Evolutionary conservation across 1,284 basidiomycete genomes (phyloP).

Genomic region (Papiliotrema nemorosa): DNA sequence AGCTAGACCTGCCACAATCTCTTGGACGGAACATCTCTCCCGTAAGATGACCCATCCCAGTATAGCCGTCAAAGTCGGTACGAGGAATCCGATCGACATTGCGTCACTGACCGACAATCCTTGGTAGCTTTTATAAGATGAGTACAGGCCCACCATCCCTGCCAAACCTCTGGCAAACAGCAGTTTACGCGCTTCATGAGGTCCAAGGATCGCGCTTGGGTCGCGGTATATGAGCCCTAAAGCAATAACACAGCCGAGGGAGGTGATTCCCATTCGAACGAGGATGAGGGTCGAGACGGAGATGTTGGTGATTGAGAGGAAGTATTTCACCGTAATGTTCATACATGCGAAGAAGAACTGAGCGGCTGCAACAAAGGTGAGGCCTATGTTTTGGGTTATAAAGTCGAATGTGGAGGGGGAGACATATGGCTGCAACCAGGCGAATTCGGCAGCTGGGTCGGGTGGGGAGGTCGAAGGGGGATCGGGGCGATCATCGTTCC

Average conservation of each 20-base stretch:
- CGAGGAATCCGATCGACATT: constrained; percentile 70
- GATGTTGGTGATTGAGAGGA: constrained; percentile 36
- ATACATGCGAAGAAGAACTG: constrained; percentile 63
- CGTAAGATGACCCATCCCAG: constrained; percentile 64
- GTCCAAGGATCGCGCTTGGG: constrained; percentile 64
- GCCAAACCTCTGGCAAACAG: constrained; percentile 61
- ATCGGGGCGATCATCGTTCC: neutral
- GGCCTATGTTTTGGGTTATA: constrained; percentile 55
- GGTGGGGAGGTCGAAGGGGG: neutral
- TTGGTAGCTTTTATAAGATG: constrained; percentile 64
- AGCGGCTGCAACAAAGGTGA: constrained; percentile 59
- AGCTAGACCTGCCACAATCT: constrained; percentile 62
- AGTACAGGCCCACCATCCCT: constrained; percentile 51
- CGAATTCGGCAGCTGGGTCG: neutral
- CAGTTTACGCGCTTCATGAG: constrained; percentile 61
- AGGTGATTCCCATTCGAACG: constrained; percentile 51
- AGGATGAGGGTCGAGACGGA: constrained; percentile 37
- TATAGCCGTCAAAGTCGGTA: constrained; percentile 66
- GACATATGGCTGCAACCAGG: constrained; percentile 2
- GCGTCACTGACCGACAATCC: constrained; percentile 70
- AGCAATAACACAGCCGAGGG: constrained; percentile 52
- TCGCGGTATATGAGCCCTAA: constrained; percentile 54
- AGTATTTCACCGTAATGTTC: constrained; percentile 52
- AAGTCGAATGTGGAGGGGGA: neutral
- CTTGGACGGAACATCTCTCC: constrained; percentile 60